Evolutionary conservation across 352 stramenopile species (phyloP).

Genomic region (Phytophthora constricta): DNA sequence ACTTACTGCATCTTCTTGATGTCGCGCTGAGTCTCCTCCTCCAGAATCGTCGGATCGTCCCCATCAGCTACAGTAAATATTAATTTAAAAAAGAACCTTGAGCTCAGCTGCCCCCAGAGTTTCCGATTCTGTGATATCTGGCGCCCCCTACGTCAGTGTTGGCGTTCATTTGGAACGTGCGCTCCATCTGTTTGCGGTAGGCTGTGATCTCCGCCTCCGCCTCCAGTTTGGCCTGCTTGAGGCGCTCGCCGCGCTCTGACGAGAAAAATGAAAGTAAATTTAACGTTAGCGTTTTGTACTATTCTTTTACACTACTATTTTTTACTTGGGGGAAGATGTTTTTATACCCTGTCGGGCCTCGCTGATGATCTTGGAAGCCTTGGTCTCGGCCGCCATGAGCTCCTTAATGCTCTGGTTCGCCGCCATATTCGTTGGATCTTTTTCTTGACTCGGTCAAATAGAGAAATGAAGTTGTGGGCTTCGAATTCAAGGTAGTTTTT

Average conservation of each 20-base stretch:
- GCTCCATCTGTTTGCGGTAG: slow-evolving; percentile 88
- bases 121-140: background rate
- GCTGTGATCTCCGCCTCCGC: slow-evolving; percentile 85
- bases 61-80: slow-evolving; percentile 63
- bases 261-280: background rate
- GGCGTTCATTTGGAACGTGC: slow-evolving; percentile 87
- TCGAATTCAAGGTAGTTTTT: too few species aligned
- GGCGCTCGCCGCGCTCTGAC: slow-evolving; percentile 82
- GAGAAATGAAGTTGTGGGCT: too few species aligned
- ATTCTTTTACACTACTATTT: slow-evolving; percentile 2
- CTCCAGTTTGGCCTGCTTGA: slow-evolving; percentile 91
- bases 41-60: slow-evolving; percentile 79
- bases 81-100: slow-evolving; percentile 10
- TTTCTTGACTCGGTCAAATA: too few species aligned
- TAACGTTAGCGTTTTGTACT: background rate
- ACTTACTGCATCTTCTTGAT: slow-evolving; percentile 85
- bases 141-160: slow-evolving; percentile 69
- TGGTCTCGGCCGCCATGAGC: slow-evolving; percentile 90
- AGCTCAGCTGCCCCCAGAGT: too few species aligned
- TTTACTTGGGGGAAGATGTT: background rate
- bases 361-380: slow-evolving; percentile 91
- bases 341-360: slow-evolving; percentile 82
- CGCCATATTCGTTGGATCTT: slow-evolving; percentile 63
- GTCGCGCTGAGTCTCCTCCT: slow-evolving; percentile 78
- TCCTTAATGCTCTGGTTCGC: slow-evolving; percentile 91